These are phyloP conservation scores for Pneumocystis wakefieldiae DNA, from an alignment of 1,139 yeast species.

Conservation along the genomic window DNA sequence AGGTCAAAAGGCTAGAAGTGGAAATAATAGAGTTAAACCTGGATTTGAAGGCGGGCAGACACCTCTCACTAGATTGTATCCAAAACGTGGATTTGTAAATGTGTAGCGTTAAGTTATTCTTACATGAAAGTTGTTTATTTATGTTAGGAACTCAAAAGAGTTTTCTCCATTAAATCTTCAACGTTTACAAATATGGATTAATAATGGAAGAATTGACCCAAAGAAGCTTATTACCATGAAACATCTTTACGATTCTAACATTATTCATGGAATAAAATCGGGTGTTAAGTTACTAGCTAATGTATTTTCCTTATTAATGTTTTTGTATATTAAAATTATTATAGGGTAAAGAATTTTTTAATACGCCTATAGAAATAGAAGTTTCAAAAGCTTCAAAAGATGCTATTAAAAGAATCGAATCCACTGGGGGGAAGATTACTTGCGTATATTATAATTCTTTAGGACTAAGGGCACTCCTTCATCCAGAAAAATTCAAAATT, in stretches of 20 bases:
- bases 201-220: conserved; percentile 32
- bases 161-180: conserved; percentile 33
- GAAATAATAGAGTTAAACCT: conserved; percentile 54
- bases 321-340: conserved; percentile 13
- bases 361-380: conserved; percentile 47
- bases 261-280: conserved; percentile 56
- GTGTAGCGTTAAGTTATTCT: conserved; percentile 21
- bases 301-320: conserved; percentile 5
- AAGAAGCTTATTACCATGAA: conserved; percentile 57
- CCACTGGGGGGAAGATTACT: conserved; percentile 54
- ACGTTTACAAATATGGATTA: conserved; percentile 38
- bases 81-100: conserved; percentile 75
- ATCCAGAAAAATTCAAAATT: conserved; percentile 58
- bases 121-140: neutral
- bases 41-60: conserved; percentile 99
- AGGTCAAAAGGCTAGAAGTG: conserved; percentile 84
- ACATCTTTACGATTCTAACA: conserved; percentile 50
- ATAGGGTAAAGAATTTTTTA: conserved; percentile 39
- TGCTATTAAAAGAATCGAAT: conserved; percentile 63
- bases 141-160: conserved; percentile 19
- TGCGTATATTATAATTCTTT: conserved; percentile 43
- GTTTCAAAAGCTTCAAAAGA: conserved; percentile 65
- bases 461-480: conserved; percentile 54
- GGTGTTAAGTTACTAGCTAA: conserved; percentile 73
- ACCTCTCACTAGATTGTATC: conserved; percentile 75